A percentile compares a stretch with the other conserved stretches of the same genome.
These are phyloP conservation scores for Cunninghamia lanceolata DNA, from an alignment of 75 land plant genomes.

Conservation along the genomic window DNA sequence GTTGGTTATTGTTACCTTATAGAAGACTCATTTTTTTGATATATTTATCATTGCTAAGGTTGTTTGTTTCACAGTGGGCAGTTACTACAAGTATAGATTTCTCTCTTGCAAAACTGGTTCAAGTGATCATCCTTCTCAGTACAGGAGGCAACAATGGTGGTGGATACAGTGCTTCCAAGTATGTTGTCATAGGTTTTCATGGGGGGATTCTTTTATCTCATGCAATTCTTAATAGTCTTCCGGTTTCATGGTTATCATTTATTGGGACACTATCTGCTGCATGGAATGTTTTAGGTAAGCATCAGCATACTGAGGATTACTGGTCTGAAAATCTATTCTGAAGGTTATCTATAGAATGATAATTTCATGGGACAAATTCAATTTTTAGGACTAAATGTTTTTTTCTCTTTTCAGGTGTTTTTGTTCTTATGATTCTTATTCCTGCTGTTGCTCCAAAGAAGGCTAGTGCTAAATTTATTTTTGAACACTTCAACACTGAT, in stretches of 20 bases:
- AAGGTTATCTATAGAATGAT: not conserved
- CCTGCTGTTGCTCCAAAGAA: slow-evolving; percentile 70
- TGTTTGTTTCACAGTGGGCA: slow-evolving; percentile 68
- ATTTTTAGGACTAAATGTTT: not conserved
- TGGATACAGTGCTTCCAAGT: slow-evolving; percentile 72
- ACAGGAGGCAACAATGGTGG: slow-evolving; percentile 90
- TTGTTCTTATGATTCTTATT: slow-evolving; percentile 77
- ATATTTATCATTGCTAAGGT: not conserved
- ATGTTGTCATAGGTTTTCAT: slow-evolving; percentile 59
- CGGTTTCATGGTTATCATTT: slow-evolving; percentile 58
- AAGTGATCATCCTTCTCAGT: slow-evolving; percentile 81
- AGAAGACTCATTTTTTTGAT: not conserved
- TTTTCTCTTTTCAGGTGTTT: slow-evolving; percentile 53
- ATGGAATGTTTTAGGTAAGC: slow-evolving; percentile 77
- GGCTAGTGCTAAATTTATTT: slow-evolving; percentile 65
- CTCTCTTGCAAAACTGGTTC: slow-evolving; percentile 72
- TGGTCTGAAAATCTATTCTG: not conserved
- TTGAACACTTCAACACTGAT: slow-evolving; percentile 80
- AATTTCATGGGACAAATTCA: not conserved
- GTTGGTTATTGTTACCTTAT: not conserved
- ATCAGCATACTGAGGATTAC: not conserved
- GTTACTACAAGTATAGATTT: slow-evolving; percentile 75
- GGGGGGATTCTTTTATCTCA: slow-evolving; percentile 67
- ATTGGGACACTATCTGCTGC: slow-evolving; percentile 68
- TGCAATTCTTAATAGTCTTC: slow-evolving; percentile 72